A percentile compares a stretch with the other conserved stretches of the same genome.
Evolutionary conservation across 345 rosid genomes (phyloP).

Genomic region (Carallia brachiata): DNA sequence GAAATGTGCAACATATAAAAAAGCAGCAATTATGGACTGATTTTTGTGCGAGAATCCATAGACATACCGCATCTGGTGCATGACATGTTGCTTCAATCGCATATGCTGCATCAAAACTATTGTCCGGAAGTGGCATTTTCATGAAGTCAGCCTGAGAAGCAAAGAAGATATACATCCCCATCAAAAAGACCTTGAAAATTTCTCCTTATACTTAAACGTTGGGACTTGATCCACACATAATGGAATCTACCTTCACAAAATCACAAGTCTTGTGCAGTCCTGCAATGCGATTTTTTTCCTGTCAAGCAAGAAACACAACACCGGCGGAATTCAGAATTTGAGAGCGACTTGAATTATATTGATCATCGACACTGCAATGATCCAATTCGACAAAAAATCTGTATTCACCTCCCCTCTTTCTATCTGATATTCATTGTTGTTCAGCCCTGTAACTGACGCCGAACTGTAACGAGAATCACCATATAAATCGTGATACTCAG

Average conservation of each 20-base stretch:
- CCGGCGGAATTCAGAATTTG: no score
- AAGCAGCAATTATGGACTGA: background rate
- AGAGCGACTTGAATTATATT: background rate
- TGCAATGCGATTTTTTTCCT: slow-evolving; percentile 72
- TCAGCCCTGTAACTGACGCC: slow-evolving; percentile 65
- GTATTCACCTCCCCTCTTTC: slow-evolving; percentile 68
- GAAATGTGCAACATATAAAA: no score
- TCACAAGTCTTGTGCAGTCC: slow-evolving; percentile 75
- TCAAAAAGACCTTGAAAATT: background rate
- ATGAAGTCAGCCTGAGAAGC: slow-evolving; percentile 83
- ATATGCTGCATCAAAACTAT: slow-evolving; percentile 77
- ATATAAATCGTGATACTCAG: no score
- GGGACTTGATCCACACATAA: background rate
- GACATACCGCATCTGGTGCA: slow-evolving; percentile 85
- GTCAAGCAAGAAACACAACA: slow-evolving; percentile 14
- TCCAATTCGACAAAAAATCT: no score
- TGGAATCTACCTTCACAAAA: slow-evolving; percentile 70
- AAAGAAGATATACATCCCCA: slow-evolving; percentile 6
- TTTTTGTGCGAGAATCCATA: slow-evolving; percentile 7
- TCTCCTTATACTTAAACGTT: background rate
- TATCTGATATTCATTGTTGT: slow-evolving; percentile 92
- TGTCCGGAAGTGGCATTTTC: slow-evolving; percentile 90
- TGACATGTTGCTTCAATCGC: slow-evolving; percentile 99
- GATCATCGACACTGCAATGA: no score
- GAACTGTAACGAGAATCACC: slow-evolving; percentile 37